phyloP scores from a whole-genome alignment of 305 asterid genomes.

The Rubia tinctorum region DNA sequence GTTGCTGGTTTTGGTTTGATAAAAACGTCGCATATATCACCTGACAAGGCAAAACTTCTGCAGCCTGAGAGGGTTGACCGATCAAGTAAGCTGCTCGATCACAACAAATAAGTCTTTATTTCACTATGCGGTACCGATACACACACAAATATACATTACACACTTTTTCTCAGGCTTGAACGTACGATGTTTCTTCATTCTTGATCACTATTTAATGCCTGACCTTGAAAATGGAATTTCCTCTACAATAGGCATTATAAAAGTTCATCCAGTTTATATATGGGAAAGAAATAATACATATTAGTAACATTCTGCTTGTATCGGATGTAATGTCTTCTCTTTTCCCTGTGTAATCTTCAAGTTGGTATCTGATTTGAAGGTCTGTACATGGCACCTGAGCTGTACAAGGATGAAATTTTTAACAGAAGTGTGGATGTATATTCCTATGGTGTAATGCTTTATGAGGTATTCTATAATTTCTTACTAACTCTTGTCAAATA shows the following conservation, averaged over 20 bases:
- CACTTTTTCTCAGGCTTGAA: neutral
- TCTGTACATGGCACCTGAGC: constrained; percentile 81
- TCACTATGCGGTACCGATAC: too few relatives aligned
- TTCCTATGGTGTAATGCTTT: constrained; percentile 79
- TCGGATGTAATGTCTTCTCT: neutral
- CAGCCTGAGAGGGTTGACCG: constrained; percentile 73
- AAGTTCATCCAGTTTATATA: neutral
- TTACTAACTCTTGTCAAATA: constrained; percentile 2
- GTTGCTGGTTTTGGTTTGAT: constrained; percentile 89
- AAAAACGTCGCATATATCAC: constrained; percentile 57
- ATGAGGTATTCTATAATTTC: constrained; percentile 58
- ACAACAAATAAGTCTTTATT: neutral
- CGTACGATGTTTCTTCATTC: constrained; percentile 34
- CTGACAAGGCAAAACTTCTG: constrained; percentile 70
- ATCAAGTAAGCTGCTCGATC: constrained; percentile 54
- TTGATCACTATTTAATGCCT: neutral
- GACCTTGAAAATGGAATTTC: neutral
- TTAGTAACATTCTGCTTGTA: neutral
- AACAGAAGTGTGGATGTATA: constrained; percentile 90
- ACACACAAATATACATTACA: too few relatives aligned
- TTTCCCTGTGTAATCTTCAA: neutral
- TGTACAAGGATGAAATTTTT: constrained; percentile 60
- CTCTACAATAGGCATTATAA: neutral
- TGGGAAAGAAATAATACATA: neutral
- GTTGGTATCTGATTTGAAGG: constrained; percentile 37